These are phyloP conservation scores for Gnaphalium uliginosum DNA, from an alignment of 129 eudicot species.

Conservation along the genomic window DNA sequence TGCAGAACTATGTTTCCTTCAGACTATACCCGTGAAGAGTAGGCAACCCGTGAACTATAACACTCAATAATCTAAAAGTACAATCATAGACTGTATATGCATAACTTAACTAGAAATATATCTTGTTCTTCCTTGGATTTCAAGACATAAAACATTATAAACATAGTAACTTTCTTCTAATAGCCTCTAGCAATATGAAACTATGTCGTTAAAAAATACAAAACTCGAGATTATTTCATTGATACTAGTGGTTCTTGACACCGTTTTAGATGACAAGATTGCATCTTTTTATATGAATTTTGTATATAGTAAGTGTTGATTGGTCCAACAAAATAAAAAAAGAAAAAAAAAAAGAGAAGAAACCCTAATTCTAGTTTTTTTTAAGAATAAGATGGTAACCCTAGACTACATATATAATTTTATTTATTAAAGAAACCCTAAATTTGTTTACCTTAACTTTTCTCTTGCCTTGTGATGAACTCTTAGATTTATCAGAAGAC, in stretches of 20 bases:
- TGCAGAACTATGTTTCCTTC: constrained; percentile 11
- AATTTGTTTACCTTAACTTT: constrained; percentile 72
- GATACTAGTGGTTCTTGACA: too few species aligned
- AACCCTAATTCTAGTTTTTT: not conserved
- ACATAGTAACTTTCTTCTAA: too few species aligned
- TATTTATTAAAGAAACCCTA: constrained; percentile 1
- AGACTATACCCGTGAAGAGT: constrained; percentile 25
- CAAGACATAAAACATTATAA: not conserved
- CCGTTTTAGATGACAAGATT: too few species aligned
- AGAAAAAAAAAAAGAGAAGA: not conserved
- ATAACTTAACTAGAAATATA: too few species aligned
- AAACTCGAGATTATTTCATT: too few species aligned
- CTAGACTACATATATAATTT: not conserved
- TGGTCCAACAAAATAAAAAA: not conserved
- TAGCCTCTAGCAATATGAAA: too few species aligned
- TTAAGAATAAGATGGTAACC: not conserved
- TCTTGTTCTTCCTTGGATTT: not conserved
- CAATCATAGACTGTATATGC: not conserved
- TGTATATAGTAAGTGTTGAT: too few species aligned
- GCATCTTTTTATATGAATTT: too few species aligned
- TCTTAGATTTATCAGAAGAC: constrained; percentile 34
- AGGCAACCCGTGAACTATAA: constrained; percentile 19
- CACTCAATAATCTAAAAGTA: not conserved
- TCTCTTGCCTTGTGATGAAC: constrained; percentile 68
- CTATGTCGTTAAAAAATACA: too few species aligned